These are phyloP conservation scores for Epipyxis sp. DNA, from an alignment of 108 stramenopile genomes.

Conservation along the genomic window DNA sequence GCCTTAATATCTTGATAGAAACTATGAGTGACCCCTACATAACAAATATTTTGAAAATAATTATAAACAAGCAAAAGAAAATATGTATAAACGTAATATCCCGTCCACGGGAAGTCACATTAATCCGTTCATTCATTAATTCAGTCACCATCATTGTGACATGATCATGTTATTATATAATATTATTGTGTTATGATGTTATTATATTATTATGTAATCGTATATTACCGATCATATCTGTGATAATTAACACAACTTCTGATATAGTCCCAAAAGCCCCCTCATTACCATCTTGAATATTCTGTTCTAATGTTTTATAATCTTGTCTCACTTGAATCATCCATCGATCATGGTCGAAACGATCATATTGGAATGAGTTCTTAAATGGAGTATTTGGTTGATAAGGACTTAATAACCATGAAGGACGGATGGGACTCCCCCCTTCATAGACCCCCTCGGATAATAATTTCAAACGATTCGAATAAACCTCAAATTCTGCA, in stretches of 20 bases:
- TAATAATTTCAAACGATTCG: not conserved
- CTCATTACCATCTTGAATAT: no score
- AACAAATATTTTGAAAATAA: no score
- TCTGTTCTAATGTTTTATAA: not conserved
- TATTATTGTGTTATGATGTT: no score
- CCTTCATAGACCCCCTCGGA: not conserved
- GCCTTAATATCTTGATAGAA: slow-evolving; percentile 8
- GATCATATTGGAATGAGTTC: not conserved
- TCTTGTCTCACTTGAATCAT: not conserved
- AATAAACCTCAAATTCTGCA: slow-evolving; percentile 21
- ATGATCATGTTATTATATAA: no score
- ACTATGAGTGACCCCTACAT: not conserved
- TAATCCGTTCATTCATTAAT: no score
- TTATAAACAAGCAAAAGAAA: no score
- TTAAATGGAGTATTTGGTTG: not conserved
- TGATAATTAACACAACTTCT: slow-evolving; percentile 10
- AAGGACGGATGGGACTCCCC: not conserved
- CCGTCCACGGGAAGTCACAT: no score
- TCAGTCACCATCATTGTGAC: no score
- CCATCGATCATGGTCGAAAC: not conserved
- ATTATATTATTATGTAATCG: no score
- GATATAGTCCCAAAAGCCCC: slow-evolving; percentile 6
- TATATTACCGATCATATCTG: no score
- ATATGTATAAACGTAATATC: no score
- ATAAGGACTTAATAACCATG: not conserved